These are phyloP conservation scores for Cytospora paraplurivora DNA, from an alignment of 2,329 filamentous ascomycete genomes.

Conservation along the genomic window DNA sequence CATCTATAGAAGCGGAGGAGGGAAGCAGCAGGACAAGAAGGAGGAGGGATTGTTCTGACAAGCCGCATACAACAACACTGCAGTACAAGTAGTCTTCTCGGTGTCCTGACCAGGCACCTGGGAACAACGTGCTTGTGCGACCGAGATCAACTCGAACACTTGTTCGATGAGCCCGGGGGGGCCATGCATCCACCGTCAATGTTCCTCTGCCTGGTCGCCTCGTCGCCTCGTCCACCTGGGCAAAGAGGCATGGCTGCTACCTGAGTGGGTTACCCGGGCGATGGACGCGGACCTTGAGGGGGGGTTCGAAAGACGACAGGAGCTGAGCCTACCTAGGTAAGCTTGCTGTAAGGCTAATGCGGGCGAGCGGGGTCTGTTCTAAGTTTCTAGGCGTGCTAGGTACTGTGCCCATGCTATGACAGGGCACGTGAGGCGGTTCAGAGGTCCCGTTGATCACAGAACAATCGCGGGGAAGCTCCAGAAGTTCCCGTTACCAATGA, in stretches of 20 bases:
- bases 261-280: neutral
- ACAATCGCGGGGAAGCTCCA: constrained; percentile 18
- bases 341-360: neutral
- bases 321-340: neutral
- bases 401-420: neutral
- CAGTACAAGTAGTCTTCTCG: too few species aligned
- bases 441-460: neutral
- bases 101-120: neutral
- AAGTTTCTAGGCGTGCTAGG: neutral
- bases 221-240: neutral
- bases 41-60: neutral
- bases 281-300: neutral
- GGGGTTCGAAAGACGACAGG: neutral
- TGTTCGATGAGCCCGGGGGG: neutral
- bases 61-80: neutral
- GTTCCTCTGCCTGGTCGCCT: neutral
- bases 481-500: too few species aligned
- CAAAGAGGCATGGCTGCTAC: neutral
- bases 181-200: neutral
- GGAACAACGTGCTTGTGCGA: constrained; percentile 8
- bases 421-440: too few species aligned
- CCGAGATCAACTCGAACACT: constrained; percentile 4
- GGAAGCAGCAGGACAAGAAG: neutral
- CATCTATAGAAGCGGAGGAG: neutral
- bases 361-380: neutral